Conservation (phyloP, 75 land plant species). For the Isoetes taiwanensis region DNA sequence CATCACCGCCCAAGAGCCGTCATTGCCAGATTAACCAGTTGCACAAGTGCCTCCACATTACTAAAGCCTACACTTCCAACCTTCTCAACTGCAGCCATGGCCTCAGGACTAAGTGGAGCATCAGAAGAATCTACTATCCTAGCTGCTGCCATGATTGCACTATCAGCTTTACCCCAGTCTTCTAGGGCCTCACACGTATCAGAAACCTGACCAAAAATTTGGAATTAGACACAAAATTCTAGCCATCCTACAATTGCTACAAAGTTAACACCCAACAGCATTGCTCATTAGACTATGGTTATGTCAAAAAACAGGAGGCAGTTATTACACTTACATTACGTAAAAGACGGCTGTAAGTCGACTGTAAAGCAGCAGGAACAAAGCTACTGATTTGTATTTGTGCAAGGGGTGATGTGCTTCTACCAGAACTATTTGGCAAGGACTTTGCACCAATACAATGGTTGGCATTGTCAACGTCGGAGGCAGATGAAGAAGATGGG, state of each 20-base stretch:
- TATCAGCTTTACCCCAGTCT: constrained; percentile 45
- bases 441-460: constrained; percentile 31
- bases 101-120: constrained; percentile 16
- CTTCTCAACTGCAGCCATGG: constrained; percentile 52
- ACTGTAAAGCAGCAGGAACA: constrained; percentile 1
- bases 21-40: constrained; percentile 60
- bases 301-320: not conserved
- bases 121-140: constrained; percentile 18
- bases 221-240: not conserved
- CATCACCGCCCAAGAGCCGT: constrained; percentile 53
- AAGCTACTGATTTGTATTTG: constrained; percentile 37
- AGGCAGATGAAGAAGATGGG: constrained; percentile 80
- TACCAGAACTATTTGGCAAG: constrained; percentile 21
- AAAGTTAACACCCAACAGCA: not conserved
- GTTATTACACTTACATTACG: constrained; percentile 23
- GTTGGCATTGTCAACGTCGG: constrained; percentile 84
- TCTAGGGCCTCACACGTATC: constrained; percentile 61
- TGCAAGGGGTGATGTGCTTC: not conserved
- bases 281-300: not conserved
- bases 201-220: constrained; percentile 33
- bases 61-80: constrained; percentile 78
- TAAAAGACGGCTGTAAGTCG: not conserved
- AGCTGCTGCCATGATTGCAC: constrained; percentile 50
- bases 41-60: constrained; percentile 62
- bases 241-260: constrained; percentile 1